These are phyloP conservation scores for Fusarium sp. DNA, from an alignment of 2,329 filamentous ascomycete genomes.

Conservation along the genomic window DNA sequence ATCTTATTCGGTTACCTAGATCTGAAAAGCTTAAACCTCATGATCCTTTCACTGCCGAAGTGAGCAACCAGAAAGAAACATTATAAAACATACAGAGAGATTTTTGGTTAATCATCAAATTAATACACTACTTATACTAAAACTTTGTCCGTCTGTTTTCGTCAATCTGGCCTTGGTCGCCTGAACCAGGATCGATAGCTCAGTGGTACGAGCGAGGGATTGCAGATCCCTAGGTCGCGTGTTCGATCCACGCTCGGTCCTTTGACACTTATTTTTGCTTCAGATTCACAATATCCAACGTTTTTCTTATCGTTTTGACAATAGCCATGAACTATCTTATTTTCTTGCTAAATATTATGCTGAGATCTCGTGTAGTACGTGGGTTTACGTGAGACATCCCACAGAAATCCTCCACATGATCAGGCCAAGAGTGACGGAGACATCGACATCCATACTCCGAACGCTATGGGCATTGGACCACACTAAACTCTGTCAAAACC, in stretches of 20 bases:
- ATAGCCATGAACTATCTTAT: too few species aligned
- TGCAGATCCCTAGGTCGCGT: constrained; percentile 40
- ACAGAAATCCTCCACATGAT: neutral
- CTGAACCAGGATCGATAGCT: constrained; percentile 31
- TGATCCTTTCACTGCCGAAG: too few species aligned
- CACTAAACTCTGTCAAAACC: neutral
- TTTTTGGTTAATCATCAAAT: neutral
- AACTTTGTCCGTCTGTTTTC: accelerated
- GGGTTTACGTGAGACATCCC: neutral
- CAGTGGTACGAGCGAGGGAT: constrained; percentile 40
- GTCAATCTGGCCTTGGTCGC: neutral
- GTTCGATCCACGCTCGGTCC: constrained; percentile 40
- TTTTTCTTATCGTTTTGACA: too few species aligned
- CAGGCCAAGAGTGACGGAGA: too few species aligned
- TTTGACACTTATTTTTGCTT: neutral
- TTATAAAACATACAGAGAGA: too few species aligned
- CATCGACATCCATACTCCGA: neutral
- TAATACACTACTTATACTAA: neutral
- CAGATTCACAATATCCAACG: neutral
- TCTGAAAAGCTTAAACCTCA: too few species aligned
- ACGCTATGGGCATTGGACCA: neutral
- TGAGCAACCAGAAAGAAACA: too few species aligned
- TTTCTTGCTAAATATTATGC: too few species aligned
- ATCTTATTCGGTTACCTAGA: too few species aligned
- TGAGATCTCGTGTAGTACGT: neutral